Evolutionary conservation across 75 land plant genomes (phyloP).

Genomic region (Larix kaempferi): DNA sequence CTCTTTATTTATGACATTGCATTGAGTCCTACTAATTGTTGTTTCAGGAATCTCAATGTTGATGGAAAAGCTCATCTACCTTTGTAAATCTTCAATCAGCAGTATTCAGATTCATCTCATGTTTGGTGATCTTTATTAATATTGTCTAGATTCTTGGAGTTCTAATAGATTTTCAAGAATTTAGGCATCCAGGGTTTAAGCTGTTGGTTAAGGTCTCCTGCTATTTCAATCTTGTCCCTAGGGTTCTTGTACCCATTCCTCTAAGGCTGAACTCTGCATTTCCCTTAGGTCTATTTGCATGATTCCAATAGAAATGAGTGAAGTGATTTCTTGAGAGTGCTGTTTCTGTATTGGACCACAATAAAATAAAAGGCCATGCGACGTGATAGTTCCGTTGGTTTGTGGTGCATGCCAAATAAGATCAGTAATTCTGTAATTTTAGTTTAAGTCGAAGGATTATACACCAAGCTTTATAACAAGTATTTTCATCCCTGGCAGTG

Average conservation of each 20-base stretch:
- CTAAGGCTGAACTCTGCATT: background rate
- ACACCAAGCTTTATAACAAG: too few relatives aligned
- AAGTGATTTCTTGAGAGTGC: background rate
- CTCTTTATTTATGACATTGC: background rate
- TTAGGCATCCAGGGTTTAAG: too few relatives aligned
- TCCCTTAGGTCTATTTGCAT: background rate
- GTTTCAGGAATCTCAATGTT: background rate
- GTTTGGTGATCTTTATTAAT: background rate
- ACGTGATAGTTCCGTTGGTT: too few relatives aligned
- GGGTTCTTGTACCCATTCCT: background rate
- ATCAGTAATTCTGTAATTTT: too few relatives aligned
- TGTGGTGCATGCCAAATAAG: too few relatives aligned
- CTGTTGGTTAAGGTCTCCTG: background rate
- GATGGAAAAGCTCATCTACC: background rate
- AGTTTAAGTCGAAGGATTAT: too few relatives aligned
- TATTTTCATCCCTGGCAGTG: too few relatives aligned
- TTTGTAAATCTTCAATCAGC: background rate
- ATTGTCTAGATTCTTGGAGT: background rate
- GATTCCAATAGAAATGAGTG: background rate
- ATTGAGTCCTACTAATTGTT: background rate
- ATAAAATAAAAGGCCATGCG: too few relatives aligned
- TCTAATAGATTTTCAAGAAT: too few relatives aligned
- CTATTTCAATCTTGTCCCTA: background rate
- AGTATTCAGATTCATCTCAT: background rate
- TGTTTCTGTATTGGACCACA: too few relatives aligned